Evolutionary conservation across 176 grass and related monocot genomes (phyloP), one percentile per base, ranked within the genome.

Genomic region (Oryza glaberrima): DNA sequence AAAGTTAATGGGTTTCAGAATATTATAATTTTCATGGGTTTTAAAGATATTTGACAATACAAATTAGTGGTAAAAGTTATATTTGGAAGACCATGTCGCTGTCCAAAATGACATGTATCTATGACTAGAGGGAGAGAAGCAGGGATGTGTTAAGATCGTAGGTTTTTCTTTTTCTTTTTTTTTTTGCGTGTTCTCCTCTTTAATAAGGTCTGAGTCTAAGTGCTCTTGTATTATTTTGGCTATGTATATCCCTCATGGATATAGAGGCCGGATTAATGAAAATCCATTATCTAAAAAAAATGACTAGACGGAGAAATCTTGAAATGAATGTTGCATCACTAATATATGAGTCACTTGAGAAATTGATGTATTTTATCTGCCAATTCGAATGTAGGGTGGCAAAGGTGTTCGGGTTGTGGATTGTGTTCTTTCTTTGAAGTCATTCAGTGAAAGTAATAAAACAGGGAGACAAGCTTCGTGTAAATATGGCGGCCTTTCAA

Each of bases 331-430:
- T 19, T 78, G 4, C 20, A 23, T 78, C 11, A 60, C 47, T 69
- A 19, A 34, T 72, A 77, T 56, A 43, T 67, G 26, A 5, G 12
- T 30, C 78, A 63, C 20, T 77, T 79, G 60, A 54, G 2, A 65
- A 70, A 85, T 49, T 68, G 12, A 83, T 25, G 2, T 81, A 63
- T 81, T 65, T 80, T 76, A 69, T 86, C 48, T 86, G 60, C 12
- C 63, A 81, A 38, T 84, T 70, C 28, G 40, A 79, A 32, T 86
- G 28, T 77, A 98, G 96, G 96, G 96, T 74, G 96, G 96, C 20
- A 94, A 98, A 81, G 84, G 89, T 65, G 84, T 78, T 67, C 80
- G 93, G 73, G 91, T 98, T 64, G 96, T 98, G 54, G 85, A 98
- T 66, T 92, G 91, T 77, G 54, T 95, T 81, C 89, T 98, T 58